Evolutionary conservation across 75 land plant species (phyloP), one percentile per base, ranked within the genome.

Genomic region (Sequoia sempervirens): DNA sequence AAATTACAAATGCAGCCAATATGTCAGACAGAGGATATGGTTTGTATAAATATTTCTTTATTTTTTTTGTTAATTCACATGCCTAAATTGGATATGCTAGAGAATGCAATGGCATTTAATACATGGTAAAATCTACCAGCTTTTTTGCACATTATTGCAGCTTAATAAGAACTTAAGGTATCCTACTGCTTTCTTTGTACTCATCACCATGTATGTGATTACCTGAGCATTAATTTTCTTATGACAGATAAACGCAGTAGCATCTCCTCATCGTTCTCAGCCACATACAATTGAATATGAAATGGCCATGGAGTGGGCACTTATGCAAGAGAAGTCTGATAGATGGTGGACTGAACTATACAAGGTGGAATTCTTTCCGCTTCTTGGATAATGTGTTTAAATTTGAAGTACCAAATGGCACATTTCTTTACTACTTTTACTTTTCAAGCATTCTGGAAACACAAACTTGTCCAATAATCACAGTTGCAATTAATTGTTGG

Each of bases 191-290:
- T 58, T 58, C 5, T 3, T 58, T 18, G 5, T 18, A 20, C 4
- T 18, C 4, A 20, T 58, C 64, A 58, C 64, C 4, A 6, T 58
- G 64, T 18, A 58, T 58, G 6, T 18, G 54, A 20, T 54, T 20
- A 18, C 4, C 64, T 58, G 64, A 18, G 6, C 23, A 18, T 58
- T 58, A 18, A 58, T 58, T 37, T 36, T 38, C 34, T 43, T 20
- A 58, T 58, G 26, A 58, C 54, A 96, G 97, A 93, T 50, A 87
- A 87, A 90, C 18, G 97, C 99, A 52, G 93, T 94, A 41, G 90
- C 96, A n/a, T 93, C 99, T 52, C 92, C 97, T n/a, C 99, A 95
- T 83, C 86, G 90, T 81, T 88, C 99, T 56, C 99, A 97, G 83
- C 88, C 93, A 37, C 92, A 93, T 85, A 92, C 97, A 50, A 84